A percentile compares a stretch with the other conserved stretches of the same genome.
phyloP scores from a whole-genome alignment of 2,329 filamentous ascomycete genomes.

The Parafenestella ontariensis region DNA sequence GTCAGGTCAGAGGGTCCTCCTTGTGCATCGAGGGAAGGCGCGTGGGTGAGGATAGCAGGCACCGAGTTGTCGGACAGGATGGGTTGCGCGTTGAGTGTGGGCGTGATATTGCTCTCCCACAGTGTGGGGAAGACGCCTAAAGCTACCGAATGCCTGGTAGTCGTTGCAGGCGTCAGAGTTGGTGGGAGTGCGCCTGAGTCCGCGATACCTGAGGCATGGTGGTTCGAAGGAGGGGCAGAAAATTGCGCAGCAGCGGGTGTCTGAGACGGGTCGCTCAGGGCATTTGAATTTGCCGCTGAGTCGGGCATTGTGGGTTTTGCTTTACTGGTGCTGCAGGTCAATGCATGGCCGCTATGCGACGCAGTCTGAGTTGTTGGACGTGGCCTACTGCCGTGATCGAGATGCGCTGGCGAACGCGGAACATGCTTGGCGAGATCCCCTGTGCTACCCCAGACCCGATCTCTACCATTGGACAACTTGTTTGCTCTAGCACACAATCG shows the following conservation, averaged over 20 bases:
- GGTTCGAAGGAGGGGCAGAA: constrained; percentile 24
- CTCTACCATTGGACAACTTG: constrained; percentile 29
- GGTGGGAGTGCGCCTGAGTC: constrained; percentile 37
- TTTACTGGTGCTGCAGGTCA: constrained; percentile 46
- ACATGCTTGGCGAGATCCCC: constrained; percentile 28
- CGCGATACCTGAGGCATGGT: constrained; percentile 26
- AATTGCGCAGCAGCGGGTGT: constrained; percentile 24
- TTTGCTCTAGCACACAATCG: constrained; percentile 1
- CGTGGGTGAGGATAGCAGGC: constrained; percentile 39
- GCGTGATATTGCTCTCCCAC: constrained; percentile 34
- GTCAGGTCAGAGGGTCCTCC: constrained; percentile 39
- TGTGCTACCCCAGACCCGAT: constrained; percentile 26
- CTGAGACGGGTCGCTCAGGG: constrained; percentile 33
- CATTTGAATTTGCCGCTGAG: constrained; percentile 31
- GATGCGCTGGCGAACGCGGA: constrained; percentile 40
- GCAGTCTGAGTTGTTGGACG: constrained; percentile 41
- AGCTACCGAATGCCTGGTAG: constrained; percentile 43
- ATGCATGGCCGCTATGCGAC: constrained; percentile 46
- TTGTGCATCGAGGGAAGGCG: constrained; percentile 37
- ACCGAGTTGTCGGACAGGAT: constrained; percentile 22
- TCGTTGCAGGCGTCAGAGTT: constrained; percentile 45
- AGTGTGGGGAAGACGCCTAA: constrained; percentile 42
- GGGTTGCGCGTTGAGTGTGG: constrained; percentile 19
- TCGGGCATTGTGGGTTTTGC: constrained; percentile 42
- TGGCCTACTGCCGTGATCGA: constrained; percentile 47